A percentile compares a stretch with the other conserved stretches of the same genome.
phyloP scores from a whole-genome alignment of 495 filamentous ascomycete genomes.

The Hyaloscypha bicolor region DNA sequence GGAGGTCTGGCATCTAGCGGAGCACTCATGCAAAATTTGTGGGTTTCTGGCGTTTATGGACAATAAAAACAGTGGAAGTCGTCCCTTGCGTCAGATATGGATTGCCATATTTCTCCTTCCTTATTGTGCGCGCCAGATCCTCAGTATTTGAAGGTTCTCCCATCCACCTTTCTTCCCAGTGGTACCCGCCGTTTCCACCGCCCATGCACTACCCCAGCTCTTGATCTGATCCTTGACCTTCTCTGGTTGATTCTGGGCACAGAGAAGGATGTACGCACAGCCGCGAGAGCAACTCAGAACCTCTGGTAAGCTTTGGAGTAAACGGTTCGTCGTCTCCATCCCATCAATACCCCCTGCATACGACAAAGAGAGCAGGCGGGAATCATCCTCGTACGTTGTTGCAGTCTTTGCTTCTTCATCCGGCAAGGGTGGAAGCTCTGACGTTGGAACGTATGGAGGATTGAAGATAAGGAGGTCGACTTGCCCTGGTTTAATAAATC shows the following conservation, averaged over 20 bases:
- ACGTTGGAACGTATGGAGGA: constrained; percentile 91
- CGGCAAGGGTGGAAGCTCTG: constrained; percentile 60
- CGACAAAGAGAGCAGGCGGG: constrained; percentile 78
- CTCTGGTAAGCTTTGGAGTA: constrained; percentile 66
- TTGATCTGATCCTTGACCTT: constrained; percentile 69
- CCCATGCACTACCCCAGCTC: constrained; percentile 61
- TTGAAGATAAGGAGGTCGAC: constrained; percentile 94
- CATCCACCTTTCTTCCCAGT: constrained; percentile 88
- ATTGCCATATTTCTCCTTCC: neutral
- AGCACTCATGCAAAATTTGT: neutral
- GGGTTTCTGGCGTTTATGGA: constrained; percentile 32
- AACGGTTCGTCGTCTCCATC: constrained; percentile 85
- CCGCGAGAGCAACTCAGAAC: constrained; percentile 64
- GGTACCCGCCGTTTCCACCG: constrained; percentile 73
- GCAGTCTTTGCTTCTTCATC: constrained; percentile 30
- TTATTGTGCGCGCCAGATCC: constrained; percentile 63
- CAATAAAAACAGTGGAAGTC: constrained; percentile 17
- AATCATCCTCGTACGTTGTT: constrained; percentile 48
- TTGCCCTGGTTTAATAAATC: constrained; percentile 51
- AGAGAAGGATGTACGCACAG: constrained; percentile 87
- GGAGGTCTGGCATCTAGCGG: constrained; percentile 10
- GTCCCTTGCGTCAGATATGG: neutral
- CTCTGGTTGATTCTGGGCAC: constrained; percentile 81
- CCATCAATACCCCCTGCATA: constrained; percentile 89
- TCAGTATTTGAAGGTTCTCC: constrained; percentile 84